phyloP scores from a whole-genome alignment of 768 basidiomycete genomes.

The Tulasnella sp. region DNA sequence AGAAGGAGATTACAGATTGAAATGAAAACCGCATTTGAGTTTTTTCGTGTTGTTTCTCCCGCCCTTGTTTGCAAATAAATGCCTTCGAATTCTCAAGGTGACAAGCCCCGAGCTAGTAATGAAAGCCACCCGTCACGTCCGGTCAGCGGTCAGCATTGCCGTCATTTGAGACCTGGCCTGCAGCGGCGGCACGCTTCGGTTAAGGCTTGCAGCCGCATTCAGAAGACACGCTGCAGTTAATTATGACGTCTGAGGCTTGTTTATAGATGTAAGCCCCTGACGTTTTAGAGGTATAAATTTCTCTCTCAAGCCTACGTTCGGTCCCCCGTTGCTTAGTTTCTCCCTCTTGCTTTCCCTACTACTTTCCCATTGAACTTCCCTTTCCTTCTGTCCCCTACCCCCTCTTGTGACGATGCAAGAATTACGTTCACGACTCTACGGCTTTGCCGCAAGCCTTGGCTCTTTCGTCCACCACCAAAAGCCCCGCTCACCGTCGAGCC shows the following conservation, averaged over 20 bases:
- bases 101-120: too few species aligned
- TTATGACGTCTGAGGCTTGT: slow-evolving; percentile 3
- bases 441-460: neutral
- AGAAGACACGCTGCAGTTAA: neutral
- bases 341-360: neutral
- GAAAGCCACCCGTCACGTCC: neutral
- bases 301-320: too few species aligned
- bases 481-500: neutral
- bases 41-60: neutral
- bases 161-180: neutral
- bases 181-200: neutral
- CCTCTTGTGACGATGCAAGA: neutral
- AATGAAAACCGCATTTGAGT: neutral
- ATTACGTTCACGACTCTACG: neutral
- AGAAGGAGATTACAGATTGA: neutral
- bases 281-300: too few species aligned
- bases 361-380: neutral
- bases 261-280: neutral
- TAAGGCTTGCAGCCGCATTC: neutral
- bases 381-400: neutral
- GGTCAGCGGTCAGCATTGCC: neutral
- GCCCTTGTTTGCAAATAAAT: too few species aligned
- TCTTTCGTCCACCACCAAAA: neutral
- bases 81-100: too few species aligned
- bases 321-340: neutral